phyloP scores from a whole-genome alignment of 2,329 filamentous ascomycete species.

The Ceratocystis papillata region DNA sequence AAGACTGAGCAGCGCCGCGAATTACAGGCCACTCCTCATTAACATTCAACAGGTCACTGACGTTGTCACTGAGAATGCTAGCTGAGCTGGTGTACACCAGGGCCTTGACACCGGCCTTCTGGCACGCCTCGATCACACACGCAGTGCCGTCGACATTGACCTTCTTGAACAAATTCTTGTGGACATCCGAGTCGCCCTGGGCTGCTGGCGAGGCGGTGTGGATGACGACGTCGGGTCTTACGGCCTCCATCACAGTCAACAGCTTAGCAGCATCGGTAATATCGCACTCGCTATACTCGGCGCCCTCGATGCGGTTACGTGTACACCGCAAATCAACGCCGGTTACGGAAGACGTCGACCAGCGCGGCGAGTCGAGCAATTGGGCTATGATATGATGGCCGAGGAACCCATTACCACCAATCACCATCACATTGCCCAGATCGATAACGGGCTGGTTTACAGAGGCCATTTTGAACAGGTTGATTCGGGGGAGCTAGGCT shows the following conservation, averaged over 20 bases:
- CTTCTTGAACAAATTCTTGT: conserved; percentile 56
- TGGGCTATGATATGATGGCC: conserved; percentile 72
- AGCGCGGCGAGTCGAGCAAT: conserved; percentile 42
- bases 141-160: conserved; percentile 84
- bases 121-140: conserved; percentile 64
- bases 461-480: background rate
- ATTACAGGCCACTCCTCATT: conserved; percentile 74
- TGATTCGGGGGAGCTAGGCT: background rate
- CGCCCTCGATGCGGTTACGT: conserved; percentile 52
- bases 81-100: conserved; percentile 88
- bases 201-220: conserved; percentile 71
- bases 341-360: conserved; percentile 45
- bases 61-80: conserved; percentile 76
- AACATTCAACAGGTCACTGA: conserved; percentile 67
- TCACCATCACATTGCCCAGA: conserved; percentile 62
- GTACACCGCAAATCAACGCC: conserved; percentile 63
- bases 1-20: conserved; percentile 56
- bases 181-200: conserved; percentile 42
- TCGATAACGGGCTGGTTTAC: conserved; percentile 24
- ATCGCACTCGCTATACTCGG: conserved; percentile 62
- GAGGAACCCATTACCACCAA: conserved; percentile 76
- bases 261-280: conserved; percentile 59
- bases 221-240: conserved; percentile 71
- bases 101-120: conserved; percentile 59
- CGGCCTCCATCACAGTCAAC: conserved; percentile 50